A percentile compares a stretch with the other conserved stretches of the same genome.
Evolutionary conservation across 2,329 filamentous ascomycete species (phyloP).

Genomic region (Colletotrichum neosansevieriae): DNA sequence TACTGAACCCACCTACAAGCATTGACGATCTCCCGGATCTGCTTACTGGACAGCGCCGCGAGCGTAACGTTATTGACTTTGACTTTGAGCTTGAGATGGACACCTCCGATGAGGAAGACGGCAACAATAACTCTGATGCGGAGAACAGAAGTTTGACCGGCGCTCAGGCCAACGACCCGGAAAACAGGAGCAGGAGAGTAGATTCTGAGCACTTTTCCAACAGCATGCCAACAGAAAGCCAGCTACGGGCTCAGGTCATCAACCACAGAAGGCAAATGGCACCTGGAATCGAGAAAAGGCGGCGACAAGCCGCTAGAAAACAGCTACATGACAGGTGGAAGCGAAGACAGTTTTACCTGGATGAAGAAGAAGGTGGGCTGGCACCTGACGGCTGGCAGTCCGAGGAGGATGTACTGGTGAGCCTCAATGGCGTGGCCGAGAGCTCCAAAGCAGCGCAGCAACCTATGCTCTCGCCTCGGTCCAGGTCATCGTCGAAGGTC

Average conservation of each 20-base stretch:
- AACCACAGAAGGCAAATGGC: conserved; percentile 51
- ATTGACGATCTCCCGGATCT: conserved; percentile 58
- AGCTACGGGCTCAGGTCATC: conserved; percentile 54
- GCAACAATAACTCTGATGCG: conserved; percentile 45
- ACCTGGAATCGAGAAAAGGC: conserved; percentile 54
- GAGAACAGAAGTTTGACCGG: conserved; percentile 41
- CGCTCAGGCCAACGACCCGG: conserved; percentile 22
- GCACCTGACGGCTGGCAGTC: conserved; percentile 73
- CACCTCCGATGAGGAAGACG: conserved; percentile 43
- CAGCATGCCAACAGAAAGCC: conserved; percentile 54
- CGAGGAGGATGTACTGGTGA: conserved; percentile 67
- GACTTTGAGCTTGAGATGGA: conserved; percentile 37
- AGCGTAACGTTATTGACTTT: conserved; percentile 41
- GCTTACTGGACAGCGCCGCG: conserved; percentile 46
- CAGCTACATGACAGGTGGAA: conserved; percentile 80
- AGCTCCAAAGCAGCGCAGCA: conserved; percentile 57
- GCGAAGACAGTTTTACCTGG: conserved; percentile 82
- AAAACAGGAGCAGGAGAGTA: conserved; percentile 23
- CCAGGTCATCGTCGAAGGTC: conserved; percentile 83
- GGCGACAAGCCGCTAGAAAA: conserved; percentile 57
- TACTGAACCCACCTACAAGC: conserved; percentile 60
- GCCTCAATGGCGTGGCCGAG: conserved; percentile 53
- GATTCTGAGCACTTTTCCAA: conserved; percentile 48
- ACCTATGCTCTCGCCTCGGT: conserved; percentile 62
- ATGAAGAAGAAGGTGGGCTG: conserved; percentile 83